Conservation (phyloP, 306 rosid species). For the Datisca glomerata region DNA sequence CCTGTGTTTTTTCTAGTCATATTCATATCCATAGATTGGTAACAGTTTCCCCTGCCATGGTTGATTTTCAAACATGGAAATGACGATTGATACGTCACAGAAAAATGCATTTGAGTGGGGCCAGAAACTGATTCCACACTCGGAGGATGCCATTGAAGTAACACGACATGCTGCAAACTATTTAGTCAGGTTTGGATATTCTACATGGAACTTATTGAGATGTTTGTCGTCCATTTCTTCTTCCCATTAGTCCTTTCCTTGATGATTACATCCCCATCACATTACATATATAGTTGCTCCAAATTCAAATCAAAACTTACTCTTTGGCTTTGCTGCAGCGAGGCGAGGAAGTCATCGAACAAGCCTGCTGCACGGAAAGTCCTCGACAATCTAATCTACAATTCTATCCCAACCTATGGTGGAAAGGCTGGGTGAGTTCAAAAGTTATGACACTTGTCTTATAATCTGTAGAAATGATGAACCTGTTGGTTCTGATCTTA, state of each 20-base stretch:
- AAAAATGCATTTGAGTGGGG: conserved; percentile 96
- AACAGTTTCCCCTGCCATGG: too few relatives aligned
- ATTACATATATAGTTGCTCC: background rate
- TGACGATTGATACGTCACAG: conserved; percentile 38
- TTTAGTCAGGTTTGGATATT: conserved; percentile 75
- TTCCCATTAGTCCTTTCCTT: background rate
- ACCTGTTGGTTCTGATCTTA: too few relatives aligned
- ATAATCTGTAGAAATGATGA: too few relatives aligned
- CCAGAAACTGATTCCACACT: conserved; percentile 43
- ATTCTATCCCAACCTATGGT: conserved; percentile 62
- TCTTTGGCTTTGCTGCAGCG: conserved; percentile 36
- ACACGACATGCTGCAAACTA: conserved; percentile 61
- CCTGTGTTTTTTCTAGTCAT: too few relatives aligned
- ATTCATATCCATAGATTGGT: too few relatives aligned
- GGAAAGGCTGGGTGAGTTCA: conserved; percentile 85
- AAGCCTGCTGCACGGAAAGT: conserved; percentile 48
- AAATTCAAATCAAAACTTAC: background rate
- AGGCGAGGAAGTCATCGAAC: conserved; percentile 79
- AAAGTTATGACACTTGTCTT: too few relatives aligned
- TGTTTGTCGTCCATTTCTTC: background rate
- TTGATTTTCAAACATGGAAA: too few relatives aligned
- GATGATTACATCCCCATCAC: background rate
- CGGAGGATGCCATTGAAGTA: conserved; percentile 71
- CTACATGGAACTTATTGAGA: too few relatives aligned
- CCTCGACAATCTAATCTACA: conserved; percentile 71